These are phyloP conservation scores for Curvularia eragrostidis DNA, from an alignment of 2,329 filamentous ascomycete species.

Conservation along the genomic window DNA sequence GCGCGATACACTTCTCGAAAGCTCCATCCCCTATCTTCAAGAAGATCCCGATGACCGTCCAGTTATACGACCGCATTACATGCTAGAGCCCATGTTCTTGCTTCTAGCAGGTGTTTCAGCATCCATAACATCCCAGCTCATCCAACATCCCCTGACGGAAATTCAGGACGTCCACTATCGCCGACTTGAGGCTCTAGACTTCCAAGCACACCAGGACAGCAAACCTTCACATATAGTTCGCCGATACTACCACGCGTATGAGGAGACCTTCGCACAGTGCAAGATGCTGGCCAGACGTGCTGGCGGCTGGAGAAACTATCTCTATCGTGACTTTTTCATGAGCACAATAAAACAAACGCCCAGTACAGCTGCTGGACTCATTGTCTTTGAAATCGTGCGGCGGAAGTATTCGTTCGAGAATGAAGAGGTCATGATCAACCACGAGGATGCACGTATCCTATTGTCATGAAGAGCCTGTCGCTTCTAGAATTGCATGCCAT, in stretches of 20 bases:
- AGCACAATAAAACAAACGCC: constrained; percentile 76
- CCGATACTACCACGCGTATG: constrained; percentile 74
- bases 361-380: constrained; percentile 76
- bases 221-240: constrained; percentile 53
- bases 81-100: constrained; percentile 75
- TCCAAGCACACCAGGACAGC: constrained; percentile 53
- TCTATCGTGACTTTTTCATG: constrained; percentile 76
- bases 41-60: constrained; percentile 44
- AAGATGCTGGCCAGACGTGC: constrained; percentile 64
- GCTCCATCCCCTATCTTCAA: constrained; percentile 28
- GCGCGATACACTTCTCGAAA: constrained; percentile 38
- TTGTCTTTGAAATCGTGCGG: constrained; percentile 79
- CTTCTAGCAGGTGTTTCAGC: constrained; percentile 72
- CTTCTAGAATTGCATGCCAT: background rate
- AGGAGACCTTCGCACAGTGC: constrained; percentile 70
- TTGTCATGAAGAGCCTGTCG: constrained; percentile 50
- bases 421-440: constrained; percentile 57
- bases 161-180: constrained; percentile 77
- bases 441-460: constrained; percentile 75
- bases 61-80: constrained; percentile 75
- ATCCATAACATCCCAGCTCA: constrained; percentile 70
- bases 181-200: constrained; percentile 74
- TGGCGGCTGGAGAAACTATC: constrained; percentile 65
- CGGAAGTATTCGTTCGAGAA: constrained; percentile 73
- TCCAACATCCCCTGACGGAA: constrained; percentile 74